phyloP scores from a whole-genome alignment of 257 asterid genomes.

The Sherardia arvensis region DNA sequence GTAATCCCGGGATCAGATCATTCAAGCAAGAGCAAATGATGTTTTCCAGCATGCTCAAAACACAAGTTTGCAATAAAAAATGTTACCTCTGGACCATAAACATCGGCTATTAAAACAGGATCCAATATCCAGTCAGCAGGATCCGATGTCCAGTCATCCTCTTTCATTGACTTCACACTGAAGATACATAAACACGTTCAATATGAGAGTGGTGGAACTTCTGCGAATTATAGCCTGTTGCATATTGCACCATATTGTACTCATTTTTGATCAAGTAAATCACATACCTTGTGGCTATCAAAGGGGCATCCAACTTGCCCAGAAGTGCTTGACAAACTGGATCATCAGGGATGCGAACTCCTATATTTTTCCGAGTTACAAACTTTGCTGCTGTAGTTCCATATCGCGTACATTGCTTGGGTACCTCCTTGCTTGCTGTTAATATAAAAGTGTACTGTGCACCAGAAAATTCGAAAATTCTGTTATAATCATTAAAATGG shows the following conservation, averaged over 20 bases:
- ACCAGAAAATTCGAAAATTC: neutral
- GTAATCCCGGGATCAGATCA: neutral
- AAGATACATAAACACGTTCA: conserved; percentile 10
- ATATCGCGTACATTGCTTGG: conserved; percentile 62
- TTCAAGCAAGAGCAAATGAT: neutral
- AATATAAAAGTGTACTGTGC: conserved; percentile 87
- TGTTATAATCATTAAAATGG: neutral
- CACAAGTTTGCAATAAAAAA: conserved; percentile 2
- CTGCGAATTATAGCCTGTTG: neutral
- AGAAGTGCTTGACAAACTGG: conserved; percentile 68
- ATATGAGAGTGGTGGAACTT: conserved; percentile 16
- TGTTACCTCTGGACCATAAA: conserved; percentile 82
- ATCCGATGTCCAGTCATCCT: conserved; percentile 79
- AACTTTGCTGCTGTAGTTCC: conserved; percentile 73
- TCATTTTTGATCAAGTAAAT: conserved; percentile 5
- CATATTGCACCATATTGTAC: neutral
- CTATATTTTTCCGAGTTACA: conserved; percentile 65
- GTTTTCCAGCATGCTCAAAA: neutral
- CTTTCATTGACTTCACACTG: conserved; percentile 73
- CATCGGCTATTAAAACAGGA: conserved; percentile 82
- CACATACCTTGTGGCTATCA: conserved; percentile 75
- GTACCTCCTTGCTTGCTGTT: conserved; percentile 80
- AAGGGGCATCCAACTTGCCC: conserved; percentile 71
- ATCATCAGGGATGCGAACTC: conserved; percentile 89
- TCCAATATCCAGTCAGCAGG: conserved; percentile 90